Percentiles rank a stretch among this genome's conserved stretches.
phyloP scores from a whole-genome alignment of 1,284 basidiomycete species.

The Papiliotrema flavescens region DNA sequence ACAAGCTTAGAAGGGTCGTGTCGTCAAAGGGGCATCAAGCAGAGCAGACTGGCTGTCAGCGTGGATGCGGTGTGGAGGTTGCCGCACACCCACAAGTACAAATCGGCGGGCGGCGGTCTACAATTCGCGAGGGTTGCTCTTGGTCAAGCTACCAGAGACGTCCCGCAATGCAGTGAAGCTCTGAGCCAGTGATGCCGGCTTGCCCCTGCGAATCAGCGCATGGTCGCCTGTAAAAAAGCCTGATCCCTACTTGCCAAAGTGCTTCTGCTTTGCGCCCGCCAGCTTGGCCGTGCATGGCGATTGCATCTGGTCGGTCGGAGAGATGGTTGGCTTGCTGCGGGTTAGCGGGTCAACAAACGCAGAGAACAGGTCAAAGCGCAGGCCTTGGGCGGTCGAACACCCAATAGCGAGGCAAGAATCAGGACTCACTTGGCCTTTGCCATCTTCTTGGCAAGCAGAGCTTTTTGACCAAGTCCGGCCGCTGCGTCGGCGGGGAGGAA shows the following conservation, averaged over 20 bases:
- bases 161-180: constrained; percentile 28
- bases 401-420: not conserved
- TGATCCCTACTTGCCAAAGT: constrained; percentile 68
- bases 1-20: too few relatives aligned
- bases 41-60: too few relatives aligned
- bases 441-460: constrained; percentile 81
- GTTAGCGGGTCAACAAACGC: not conserved
- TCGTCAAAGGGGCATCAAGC: too few relatives aligned
- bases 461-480: constrained; percentile 78
- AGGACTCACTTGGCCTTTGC: constrained; percentile 69
- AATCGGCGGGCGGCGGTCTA: too few relatives aligned
- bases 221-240: not conserved
- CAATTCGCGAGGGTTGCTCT: too few relatives aligned
- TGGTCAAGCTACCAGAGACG: constrained; percentile 5
- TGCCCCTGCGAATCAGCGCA: constrained; percentile 22
- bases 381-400: not conserved
- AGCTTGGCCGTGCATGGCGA: constrained; percentile 88
- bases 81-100: not conserved
- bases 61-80: too few relatives aligned
- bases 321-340: constrained; percentile 70
- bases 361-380: not conserved
- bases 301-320: constrained; percentile 89
- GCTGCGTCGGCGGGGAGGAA: constrained; percentile 19
- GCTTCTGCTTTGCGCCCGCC: constrained; percentile 81
- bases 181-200: constrained; percentile 33